Percentiles rank a stretch among this genome's conserved stretches.
These are phyloP conservation scores for Acidomyces sp. DNA, from an alignment of 495 filamentous ascomycete genomes.

Conservation along the genomic window DNA sequence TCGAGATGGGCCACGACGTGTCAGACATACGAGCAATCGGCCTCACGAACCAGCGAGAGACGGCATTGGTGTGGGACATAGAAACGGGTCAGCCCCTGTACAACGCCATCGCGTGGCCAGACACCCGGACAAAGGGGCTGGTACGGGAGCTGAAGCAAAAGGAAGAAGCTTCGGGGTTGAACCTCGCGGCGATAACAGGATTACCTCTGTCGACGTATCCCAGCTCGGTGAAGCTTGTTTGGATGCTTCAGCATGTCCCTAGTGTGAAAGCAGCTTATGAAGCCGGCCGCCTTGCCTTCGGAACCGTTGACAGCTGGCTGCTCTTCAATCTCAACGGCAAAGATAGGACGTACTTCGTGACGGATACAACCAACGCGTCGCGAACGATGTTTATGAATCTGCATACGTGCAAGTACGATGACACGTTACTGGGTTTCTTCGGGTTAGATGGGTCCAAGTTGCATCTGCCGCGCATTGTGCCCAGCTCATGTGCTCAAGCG, in stretches of 20 bases:
- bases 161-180: conserved; percentile 33
- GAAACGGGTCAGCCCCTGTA: conserved; percentile 73
- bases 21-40: conserved; percentile 70
- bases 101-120: conserved; percentile 88
- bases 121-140: conserved; percentile 67
- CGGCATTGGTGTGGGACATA: conserved; percentile 78
- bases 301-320: conserved; percentile 84
- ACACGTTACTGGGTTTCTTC: conserved; percentile 71
- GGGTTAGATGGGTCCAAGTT: conserved; percentile 62
- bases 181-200: conserved; percentile 60
- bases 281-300: conserved; percentile 66
- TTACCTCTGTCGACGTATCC: conserved; percentile 89
- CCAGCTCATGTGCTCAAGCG: conserved; percentile 61
- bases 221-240: conserved; percentile 74
- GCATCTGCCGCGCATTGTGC: conserved; percentile 69
- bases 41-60: conserved; percentile 91
- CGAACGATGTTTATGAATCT: conserved; percentile 96
- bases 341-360: conserved; percentile 56
- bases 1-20: conserved; percentile 44
- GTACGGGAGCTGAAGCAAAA: conserved; percentile 74
- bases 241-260: conserved; percentile 63
- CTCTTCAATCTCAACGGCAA: conserved; percentile 87
- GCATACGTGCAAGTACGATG: conserved; percentile 71
- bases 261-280: conserved; percentile 66
- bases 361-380: conserved; percentile 86